Base-by-base conservation (phyloP, 73 alveolate genomes). In the Blepharisma stoltei region DNA sequence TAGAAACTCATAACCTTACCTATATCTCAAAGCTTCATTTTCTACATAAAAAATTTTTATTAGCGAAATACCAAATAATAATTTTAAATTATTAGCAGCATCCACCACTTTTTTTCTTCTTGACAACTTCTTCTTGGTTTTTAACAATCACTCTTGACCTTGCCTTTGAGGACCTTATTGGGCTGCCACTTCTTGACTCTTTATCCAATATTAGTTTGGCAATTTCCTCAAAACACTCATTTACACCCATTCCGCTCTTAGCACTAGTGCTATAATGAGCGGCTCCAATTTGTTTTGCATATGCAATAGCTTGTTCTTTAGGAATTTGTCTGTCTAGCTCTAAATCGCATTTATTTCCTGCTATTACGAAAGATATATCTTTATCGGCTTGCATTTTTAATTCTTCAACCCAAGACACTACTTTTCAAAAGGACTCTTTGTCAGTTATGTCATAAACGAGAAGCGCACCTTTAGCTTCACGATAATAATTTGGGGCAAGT, bases 391-490 rank as follows among this genome's bases (percentile, higher is more conserved):
- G 83, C 60, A 75, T 70, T 67, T 82, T 78, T 52, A 92, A 77
- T 81, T 92, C 97, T 60, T 89, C 89, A 0, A 89, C 90, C 97
- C 97, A 92, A 9, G 70, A 82, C 67, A 86, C 83, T 7, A 83
- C 90, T 54, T 88, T 93, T 8, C 83, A 78, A 70, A 90, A 93
- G 7, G 95, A 84, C 25, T 91, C 96, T 67, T 77, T 76, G 52
- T 93, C 93, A 23, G 98, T 93, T n/a, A 93, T 89, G 80, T 93
- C 97, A 79, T 90, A 93, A 6, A 93, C 96, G 6, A 93, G 55
- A 46, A 93, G 80, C 1, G 97, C 97, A 11, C 96, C 95, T 25
- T 83, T 78, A 6, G 97, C 97, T 50, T 93, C 93, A 67, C 93
- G 43, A 76, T 91, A 93, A 67, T 88, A 93, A 38, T 86, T 92